Conservation (phyloP, 441 rosid species). For the Mallotus repandus region DNA sequence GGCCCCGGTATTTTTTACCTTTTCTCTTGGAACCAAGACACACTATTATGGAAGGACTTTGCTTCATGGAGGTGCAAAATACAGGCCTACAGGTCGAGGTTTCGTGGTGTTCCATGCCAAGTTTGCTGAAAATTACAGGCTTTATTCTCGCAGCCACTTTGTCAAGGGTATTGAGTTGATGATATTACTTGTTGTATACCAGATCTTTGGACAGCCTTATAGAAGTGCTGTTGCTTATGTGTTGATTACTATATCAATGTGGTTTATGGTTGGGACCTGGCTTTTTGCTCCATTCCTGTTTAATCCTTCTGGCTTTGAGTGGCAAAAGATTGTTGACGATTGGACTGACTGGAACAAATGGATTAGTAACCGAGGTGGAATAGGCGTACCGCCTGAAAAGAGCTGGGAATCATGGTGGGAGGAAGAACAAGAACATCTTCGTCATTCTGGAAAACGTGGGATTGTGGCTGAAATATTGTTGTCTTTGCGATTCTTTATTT, state of each 20-base stretch:
- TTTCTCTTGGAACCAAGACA: conserved; percentile 98
- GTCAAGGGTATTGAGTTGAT: conserved; percentile 96
- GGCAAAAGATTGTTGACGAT: conserved; percentile 99
- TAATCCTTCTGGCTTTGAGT: conserved; percentile 98
- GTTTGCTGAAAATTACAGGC: conserved; percentile 96
- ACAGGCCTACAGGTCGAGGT: conserved; percentile 96
- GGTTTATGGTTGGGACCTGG: conserved; percentile 99
- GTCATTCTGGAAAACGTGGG: conserved; percentile 88
- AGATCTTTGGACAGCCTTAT: conserved; percentile 82
- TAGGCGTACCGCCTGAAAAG: conserved; percentile 95
- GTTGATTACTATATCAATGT: conserved; percentile 88
- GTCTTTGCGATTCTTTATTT: conserved; percentile 81
- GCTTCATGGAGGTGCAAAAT: conserved; percentile 98
- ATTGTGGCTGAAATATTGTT: conserved; percentile 82
- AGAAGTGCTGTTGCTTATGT: conserved; percentile 87
- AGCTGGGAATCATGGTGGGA: conserved; percentile 99
- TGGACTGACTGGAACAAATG: conserved; percentile 99
- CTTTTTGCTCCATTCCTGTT: conserved; percentile 98
- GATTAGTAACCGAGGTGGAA: conserved; percentile 91
- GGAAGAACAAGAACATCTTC: conserved; percentile 97
- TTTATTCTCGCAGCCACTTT: conserved; percentile 97
- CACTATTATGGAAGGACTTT: conserved; percentile 95
- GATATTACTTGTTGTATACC: conserved; percentile 85
- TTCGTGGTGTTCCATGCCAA: conserved; percentile 99
- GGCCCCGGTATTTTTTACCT: conserved; percentile 98